phyloP scores from a whole-genome alignment of 1,284 basidiomycete species.

The Nidula niveotomentosa region DNA sequence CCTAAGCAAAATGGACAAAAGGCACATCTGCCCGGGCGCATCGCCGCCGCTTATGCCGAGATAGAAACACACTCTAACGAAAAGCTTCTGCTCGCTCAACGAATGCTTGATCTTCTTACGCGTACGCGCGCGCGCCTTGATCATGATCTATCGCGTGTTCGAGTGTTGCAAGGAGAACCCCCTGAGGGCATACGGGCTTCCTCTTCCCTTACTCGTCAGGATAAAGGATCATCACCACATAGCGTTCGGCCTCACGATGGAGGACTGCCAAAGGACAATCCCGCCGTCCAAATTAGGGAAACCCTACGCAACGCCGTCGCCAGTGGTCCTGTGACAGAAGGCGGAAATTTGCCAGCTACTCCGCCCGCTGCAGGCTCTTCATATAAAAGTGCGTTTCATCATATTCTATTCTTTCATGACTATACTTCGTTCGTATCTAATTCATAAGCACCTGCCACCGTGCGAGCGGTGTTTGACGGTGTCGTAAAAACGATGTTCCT shows the following conservation, averaged over 20 bases:
- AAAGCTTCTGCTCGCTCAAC: constrained; percentile 54
- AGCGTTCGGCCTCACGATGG: constrained; percentile 11
- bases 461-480: not conserved
- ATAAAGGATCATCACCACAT: constrained; percentile 4
- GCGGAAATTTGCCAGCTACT: constrained; percentile 6
- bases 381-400: constrained; percentile 19
- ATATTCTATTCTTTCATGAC: not conserved
- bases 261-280: constrained; percentile 28
- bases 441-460: not conserved
- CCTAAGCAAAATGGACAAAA: constrained; percentile 29
- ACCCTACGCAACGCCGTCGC: constrained; percentile 36
- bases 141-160: constrained; percentile 52
- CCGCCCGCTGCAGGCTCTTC: constrained; percentile 11
- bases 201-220: constrained; percentile 8
- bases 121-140: constrained; percentile 56
- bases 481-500: not conserved
- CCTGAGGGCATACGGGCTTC: constrained; percentile 11
- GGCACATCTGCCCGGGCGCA: constrained; percentile 36
- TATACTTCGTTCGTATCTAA: not conserved
- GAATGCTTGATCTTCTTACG: constrained; percentile 50
- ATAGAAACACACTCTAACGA: constrained; percentile 49
- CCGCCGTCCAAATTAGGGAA: constrained; percentile 47
- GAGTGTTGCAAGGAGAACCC: constrained; percentile 53
- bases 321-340: not conserved
- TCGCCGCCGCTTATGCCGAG: constrained; percentile 39